Percentiles rank a stretch among this genome's conserved stretches.
Conservation (phyloP, 225 moss, liverwort and hornwort genomes). For the Polytrichum commune region DNA sequence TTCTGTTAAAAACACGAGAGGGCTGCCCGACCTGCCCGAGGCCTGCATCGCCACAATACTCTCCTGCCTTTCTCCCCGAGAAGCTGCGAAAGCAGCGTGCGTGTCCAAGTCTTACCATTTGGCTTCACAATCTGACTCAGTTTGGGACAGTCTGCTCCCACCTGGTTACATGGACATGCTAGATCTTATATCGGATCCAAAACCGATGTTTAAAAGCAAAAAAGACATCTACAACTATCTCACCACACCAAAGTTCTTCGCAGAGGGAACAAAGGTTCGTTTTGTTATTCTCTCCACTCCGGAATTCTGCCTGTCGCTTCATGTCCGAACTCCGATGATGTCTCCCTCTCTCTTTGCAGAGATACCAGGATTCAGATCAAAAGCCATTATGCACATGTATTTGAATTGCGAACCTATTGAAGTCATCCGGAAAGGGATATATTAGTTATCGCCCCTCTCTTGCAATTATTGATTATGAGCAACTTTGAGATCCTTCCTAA, state of each 20-base stretch:
- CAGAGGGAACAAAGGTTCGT: constrained; percentile 23
- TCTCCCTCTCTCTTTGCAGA: background rate
- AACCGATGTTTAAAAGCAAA: constrained; percentile 16
- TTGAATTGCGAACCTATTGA: too few relatives aligned
- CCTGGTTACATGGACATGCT: constrained; percentile 18
- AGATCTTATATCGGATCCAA: constrained; percentile 13
- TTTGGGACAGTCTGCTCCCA: constrained; percentile 33
- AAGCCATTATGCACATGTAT: too few relatives aligned
- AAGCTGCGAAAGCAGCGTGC: constrained; percentile 22
- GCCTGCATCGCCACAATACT: constrained; percentile 36
- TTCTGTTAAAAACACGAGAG: background rate
- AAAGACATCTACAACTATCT: constrained; percentile 26
- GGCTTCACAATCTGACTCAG: constrained; percentile 34
- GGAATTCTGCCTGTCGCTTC: background rate
- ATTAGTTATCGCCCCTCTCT: too few relatives aligned
- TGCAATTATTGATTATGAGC: too few relatives aligned
- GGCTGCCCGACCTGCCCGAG: constrained; percentile 31
- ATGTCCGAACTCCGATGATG: background rate
- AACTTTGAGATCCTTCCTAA: too few relatives aligned
- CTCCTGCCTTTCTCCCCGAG: constrained; percentile 26
- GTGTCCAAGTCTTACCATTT: constrained; percentile 29
- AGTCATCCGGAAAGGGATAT: too few relatives aligned
- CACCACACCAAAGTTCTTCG: constrained; percentile 19
- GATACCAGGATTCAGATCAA: too few relatives aligned
- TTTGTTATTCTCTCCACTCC: background rate